phyloP scores from a whole-genome alignment of 345 rosid genomes.

The Eucalyptus microcorys region DNA sequence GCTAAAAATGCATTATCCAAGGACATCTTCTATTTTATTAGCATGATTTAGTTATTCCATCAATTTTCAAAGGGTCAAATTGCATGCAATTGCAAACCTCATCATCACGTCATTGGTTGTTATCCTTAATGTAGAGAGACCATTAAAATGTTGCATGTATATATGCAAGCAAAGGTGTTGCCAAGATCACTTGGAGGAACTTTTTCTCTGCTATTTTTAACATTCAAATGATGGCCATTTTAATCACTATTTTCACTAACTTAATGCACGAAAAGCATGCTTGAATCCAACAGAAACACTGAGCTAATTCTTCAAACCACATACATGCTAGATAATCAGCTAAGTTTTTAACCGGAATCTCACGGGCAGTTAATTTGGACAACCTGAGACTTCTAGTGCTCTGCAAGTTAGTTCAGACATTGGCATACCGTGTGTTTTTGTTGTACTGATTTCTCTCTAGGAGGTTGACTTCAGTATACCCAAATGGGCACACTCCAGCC shows the following conservation, averaged over 20 bases:
- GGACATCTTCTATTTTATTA: not conserved
- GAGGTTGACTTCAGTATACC: not conserved
- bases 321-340: not conserved
- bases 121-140: not conserved
- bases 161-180: not conserved
- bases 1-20: not conserved
- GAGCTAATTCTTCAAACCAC: not conserved
- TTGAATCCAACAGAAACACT: not conserved
- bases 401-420: not conserved
- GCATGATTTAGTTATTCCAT: not conserved
- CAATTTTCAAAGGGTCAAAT: not conserved
- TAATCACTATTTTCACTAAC: not conserved
- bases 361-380: not conserved
- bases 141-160: not conserved
- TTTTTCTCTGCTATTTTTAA: not conserved
- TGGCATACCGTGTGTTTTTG: not conserved
- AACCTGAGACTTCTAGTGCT: not conserved
- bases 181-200: not conserved
- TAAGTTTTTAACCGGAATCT: not conserved
- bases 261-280: not conserved
- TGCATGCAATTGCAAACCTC: not conserved
- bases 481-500: not conserved
- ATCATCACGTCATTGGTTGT: not conserved
- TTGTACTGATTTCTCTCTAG: not conserved
- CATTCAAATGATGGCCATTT: not conserved